Conservation (phyloP, 495 filamentous ascomycete genomes). For the Letharia columbiana region DNA sequence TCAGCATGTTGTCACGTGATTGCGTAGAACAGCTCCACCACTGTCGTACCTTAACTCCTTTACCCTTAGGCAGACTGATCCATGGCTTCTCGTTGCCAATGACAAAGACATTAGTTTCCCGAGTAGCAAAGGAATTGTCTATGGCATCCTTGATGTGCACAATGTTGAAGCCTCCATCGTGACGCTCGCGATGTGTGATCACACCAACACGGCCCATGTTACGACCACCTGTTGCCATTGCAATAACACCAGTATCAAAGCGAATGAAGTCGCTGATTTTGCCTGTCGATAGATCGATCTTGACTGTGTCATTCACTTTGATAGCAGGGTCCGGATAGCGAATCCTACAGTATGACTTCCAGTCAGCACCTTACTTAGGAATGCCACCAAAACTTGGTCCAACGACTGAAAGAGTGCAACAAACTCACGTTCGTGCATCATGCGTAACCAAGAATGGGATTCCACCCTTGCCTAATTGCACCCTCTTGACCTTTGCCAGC, state of each 20-base stretch:
- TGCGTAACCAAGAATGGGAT: slow-evolving; percentile 99
- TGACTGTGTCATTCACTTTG: slow-evolving; percentile 99
- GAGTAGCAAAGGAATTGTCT: slow-evolving; percentile 98
- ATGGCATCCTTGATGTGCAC: slow-evolving; percentile 99
- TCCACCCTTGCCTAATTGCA: slow-evolving; percentile 97
- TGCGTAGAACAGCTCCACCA: slow-evolving; percentile 19
- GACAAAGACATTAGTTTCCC: slow-evolving; percentile 97
- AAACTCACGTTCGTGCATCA: slow-evolving; percentile 99
- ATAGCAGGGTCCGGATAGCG: slow-evolving; percentile 96
- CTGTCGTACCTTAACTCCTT: slow-evolving; percentile 82
- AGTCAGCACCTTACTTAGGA: slow-evolving; percentile 27
- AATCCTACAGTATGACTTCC: slow-evolving; percentile 57
- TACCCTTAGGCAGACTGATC: slow-evolving; percentile 98
- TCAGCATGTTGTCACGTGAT: slow-evolving; percentile 2
- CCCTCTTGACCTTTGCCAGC: slow-evolving; percentile 98
- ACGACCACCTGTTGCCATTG: slow-evolving; percentile 96
- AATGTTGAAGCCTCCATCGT: slow-evolving; percentile 99
- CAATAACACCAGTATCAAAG: slow-evolving; percentile 95
- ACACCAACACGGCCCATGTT: slow-evolving; percentile 99
- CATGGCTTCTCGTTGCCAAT: slow-evolving; percentile 97
- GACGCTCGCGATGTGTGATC: slow-evolving; percentile 98
- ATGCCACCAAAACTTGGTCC: slow-evolving; percentile 89
- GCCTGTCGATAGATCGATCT: slow-evolving; percentile 92
- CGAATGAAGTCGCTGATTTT: slow-evolving; percentile 94
- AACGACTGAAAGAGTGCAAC: slow-evolving; percentile 95